Percentiles rank a stretch among this genome's conserved stretches.
Conservation (phyloP, 169 alveolate species). For the Plasmodium ovale region DNA sequence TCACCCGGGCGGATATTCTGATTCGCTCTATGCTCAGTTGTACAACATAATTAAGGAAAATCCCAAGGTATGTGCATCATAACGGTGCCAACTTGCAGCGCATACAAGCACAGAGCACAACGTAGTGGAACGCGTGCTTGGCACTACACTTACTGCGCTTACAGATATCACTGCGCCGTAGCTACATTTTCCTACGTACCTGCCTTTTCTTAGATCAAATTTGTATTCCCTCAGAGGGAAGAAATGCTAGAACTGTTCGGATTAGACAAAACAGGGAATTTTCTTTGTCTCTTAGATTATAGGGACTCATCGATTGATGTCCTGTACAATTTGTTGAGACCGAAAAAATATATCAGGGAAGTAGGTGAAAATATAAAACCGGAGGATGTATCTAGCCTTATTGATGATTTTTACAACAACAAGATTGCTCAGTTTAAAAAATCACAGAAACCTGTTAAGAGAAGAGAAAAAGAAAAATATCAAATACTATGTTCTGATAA, state of each 20-base stretch:
- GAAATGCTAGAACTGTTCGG: conserved; percentile 24
- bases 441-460: conserved; percentile 37
- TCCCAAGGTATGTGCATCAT: conserved; percentile 18
- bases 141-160: neutral
- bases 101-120: neutral
- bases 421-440: conserved; percentile 18
- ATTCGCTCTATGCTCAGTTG: conserved; percentile 33
- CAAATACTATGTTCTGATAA: conserved; percentile 55
- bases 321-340: conserved; percentile 16
- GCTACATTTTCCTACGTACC: neutral
- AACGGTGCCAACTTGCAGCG: neutral
- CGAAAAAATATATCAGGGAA: conserved; percentile 29
- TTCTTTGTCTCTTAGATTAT: conserved; percentile 35
- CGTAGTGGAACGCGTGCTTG: neutral
- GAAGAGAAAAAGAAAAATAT: conserved; percentile 26
- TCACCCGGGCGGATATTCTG: conserved; percentile 37
- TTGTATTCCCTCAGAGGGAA: conserved; percentile 69
- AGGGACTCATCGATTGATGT: conserved; percentile 30
- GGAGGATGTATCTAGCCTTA: neutral
- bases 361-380: conserved; percentile 17
- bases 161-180: neutral
- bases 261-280: neutral
- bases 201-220: conserved; percentile 8
- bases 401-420: conserved; percentile 27
- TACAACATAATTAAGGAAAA: conserved; percentile 13